Conservation (phyloP, 768 basidiomycete genomes). For the Mycena albidolilacea region DNA sequence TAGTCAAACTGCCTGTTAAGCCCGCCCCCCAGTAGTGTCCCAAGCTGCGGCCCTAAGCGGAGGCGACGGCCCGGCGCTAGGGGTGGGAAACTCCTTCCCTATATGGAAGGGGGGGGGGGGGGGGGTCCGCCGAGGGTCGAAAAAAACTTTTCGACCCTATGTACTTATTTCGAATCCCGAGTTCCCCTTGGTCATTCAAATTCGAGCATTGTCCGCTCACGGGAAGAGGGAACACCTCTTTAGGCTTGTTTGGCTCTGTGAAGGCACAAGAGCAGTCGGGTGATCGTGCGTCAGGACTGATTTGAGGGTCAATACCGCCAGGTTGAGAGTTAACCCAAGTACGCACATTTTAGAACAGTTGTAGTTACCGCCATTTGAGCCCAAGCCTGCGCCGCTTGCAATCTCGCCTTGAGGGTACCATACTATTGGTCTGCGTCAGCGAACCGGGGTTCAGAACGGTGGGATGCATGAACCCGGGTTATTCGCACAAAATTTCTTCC, state of each 20-base stretch:
- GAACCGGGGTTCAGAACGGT: neutral
- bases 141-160: too few relatives aligned
- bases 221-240: neutral
- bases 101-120: too few relatives aligned
- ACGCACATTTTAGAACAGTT: neutral
- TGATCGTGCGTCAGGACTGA: neutral
- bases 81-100: too few relatives aligned
- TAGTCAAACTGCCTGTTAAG: too few relatives aligned
- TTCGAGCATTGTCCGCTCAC: neutral
- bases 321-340: neutral
- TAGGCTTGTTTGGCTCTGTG: conserved; percentile 1
- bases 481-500: conserved; percentile 6
- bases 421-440: neutral
- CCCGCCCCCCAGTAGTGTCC: too few relatives aligned
- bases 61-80: too few relatives aligned
- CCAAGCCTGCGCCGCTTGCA: conserved; percentile 19
- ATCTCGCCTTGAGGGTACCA: conserved; percentile 25
- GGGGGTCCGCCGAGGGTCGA: too few relatives aligned
- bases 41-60: too few relatives aligned
- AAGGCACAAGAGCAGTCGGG: neutral
- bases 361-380: conserved; percentile 12
- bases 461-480: conserved; percentile 3
- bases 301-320: neutral
- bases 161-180: too few relatives aligned
- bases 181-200: too few relatives aligned